These are phyloP conservation scores for Suillus alpinus DNA, from an alignment of 768 basidiomycete species.

Conservation along the genomic window DNA sequence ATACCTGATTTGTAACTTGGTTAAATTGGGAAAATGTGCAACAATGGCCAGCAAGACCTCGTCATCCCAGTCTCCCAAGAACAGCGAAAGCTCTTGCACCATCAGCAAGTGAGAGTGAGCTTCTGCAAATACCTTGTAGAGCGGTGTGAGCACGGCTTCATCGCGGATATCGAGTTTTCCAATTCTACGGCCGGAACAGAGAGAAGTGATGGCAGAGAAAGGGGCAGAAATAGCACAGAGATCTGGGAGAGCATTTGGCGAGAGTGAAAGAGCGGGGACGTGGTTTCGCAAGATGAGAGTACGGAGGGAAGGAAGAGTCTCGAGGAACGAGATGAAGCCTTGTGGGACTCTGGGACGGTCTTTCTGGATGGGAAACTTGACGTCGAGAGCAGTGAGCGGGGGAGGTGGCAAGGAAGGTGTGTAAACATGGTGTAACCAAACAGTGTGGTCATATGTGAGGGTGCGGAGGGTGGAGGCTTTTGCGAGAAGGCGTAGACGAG, in stretches of 20 bases:
- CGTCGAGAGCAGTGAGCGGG: conserved; percentile 21
- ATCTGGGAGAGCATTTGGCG: conserved; percentile 18
- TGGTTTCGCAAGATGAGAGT: conserved; percentile 25
- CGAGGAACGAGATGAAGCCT: conserved; percentile 20
- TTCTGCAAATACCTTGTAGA: conserved; percentile 23
- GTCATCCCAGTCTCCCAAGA: conserved; percentile 43
- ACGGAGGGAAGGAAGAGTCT: conserved; percentile 20
- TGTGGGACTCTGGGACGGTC: conserved; percentile 24
- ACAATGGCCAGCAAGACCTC: conserved; percentile 43
- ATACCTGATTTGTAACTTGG: conserved; percentile 40
- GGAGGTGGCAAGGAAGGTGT: conserved; percentile 14
- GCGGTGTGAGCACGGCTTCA: conserved; percentile 15
- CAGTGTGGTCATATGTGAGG: conserved; percentile 33
- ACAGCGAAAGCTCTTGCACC: conserved; percentile 31
- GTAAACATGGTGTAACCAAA: conserved; percentile 41
- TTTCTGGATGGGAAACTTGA: conserved; percentile 30
- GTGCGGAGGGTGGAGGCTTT: conserved; percentile 36
- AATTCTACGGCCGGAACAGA: conserved; percentile 15
- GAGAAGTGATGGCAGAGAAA: conserved; percentile 24
- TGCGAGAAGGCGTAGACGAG: conserved; percentile 31
- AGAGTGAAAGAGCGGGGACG: conserved; percentile 22
- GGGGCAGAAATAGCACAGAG: conserved; percentile 22
- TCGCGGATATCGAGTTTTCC: conserved; percentile 25
- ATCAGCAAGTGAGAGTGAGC: not conserved
- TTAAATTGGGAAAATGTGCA: conserved; percentile 35